A percentile compares a stretch with the other conserved stretches of the same genome.
Conservation (phyloP, 805 yeast genomes). For the Schwanniomyces occidentalis region DNA sequence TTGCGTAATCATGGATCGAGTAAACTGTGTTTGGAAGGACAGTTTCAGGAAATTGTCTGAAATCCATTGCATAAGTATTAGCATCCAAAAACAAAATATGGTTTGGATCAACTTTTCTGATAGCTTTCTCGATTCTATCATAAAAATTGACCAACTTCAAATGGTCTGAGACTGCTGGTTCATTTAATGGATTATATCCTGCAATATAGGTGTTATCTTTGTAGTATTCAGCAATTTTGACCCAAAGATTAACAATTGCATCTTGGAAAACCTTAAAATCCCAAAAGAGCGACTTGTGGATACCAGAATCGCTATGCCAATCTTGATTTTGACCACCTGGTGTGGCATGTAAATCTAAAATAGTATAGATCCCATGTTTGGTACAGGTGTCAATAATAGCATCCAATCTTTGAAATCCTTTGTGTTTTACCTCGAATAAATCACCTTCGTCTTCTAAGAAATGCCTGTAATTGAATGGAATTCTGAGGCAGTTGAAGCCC, state of each 20-base stretch:
- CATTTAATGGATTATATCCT: slow-evolving; percentile 56
- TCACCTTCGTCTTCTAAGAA: slow-evolving; percentile 49
- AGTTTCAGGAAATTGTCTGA: slow-evolving; percentile 44
- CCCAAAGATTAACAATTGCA: slow-evolving; percentile 46
- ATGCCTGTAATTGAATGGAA: slow-evolving; percentile 55
- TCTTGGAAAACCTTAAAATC: slow-evolving; percentile 51
- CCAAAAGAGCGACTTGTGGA: slow-evolving; percentile 51
- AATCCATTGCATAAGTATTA: slow-evolving; percentile 53
- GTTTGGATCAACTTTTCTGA: slow-evolving; percentile 47
- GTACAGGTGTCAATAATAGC: slow-evolving; percentile 45
- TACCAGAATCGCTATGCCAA: slow-evolving; percentile 52
- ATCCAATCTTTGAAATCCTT: slow-evolving; percentile 48
- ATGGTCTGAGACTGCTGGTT: slow-evolving; percentile 50
- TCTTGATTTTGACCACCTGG: slow-evolving; percentile 60
- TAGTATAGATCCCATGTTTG: slow-evolving; percentile 47
- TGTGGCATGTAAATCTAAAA: slow-evolving; percentile 49
- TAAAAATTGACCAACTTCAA: slow-evolving; percentile 41
- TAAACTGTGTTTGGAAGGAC: slow-evolving; percentile 47
- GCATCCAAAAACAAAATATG: slow-evolving; percentile 52
- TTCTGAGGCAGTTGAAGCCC: slow-evolving; percentile 47
- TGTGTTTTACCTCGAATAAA: slow-evolving; percentile 40
- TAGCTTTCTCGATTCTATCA: slow-evolving; percentile 33
- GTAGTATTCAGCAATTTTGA: slow-evolving; percentile 45
- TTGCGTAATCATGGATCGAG: slow-evolving; percentile 50
- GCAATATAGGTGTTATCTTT: slow-evolving; percentile 50